These are phyloP conservation scores for Boletus rubescentipes DNA, from an alignment of 768 basidiomycete genomes.

Conservation along the genomic window DNA sequence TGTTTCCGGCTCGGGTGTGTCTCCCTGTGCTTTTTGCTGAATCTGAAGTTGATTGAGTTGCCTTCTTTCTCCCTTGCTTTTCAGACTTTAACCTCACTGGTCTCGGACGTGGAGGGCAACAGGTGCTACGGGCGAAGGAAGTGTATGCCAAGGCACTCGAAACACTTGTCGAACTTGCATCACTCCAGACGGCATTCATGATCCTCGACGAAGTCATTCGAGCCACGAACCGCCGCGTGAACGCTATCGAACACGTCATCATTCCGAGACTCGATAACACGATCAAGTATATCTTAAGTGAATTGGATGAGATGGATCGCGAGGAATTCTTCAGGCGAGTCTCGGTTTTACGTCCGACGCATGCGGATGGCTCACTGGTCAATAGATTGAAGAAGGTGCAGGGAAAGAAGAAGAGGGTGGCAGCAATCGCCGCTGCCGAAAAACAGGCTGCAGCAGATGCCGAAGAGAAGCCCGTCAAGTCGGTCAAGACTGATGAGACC, in stretches of 20 bases:
- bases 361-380: slow-evolving; percentile 2
- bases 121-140: slow-evolving; percentile 91
- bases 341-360: not conserved
- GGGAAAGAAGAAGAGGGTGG: slow-evolving; percentile 92
- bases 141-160: slow-evolving; percentile 98
- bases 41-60: not conserved
- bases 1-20: slow-evolving; percentile 74
- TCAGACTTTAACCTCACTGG: slow-evolving; percentile 98
- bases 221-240: slow-evolving; percentile 98
- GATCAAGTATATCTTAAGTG: slow-evolving; percentile 96
- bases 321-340: slow-evolving; percentile 88
- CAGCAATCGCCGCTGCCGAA: slow-evolving; percentile 41
- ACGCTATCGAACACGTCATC: slow-evolving; percentile 96
- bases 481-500: not conserved
- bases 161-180: slow-evolving; percentile 95
- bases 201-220: slow-evolving; percentile 99
- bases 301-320: slow-evolving; percentile 98
- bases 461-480: slow-evolving; percentile 7
- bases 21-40: slow-evolving; percentile 3
- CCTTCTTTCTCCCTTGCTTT: not conserved
- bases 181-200: slow-evolving; percentile 95
- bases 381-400: slow-evolving; percentile 92
- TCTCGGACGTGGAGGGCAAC: slow-evolving; percentile 94
- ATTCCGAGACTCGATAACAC: slow-evolving; percentile 97
- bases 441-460: slow-evolving; percentile 6